Evolutionary conservation across 192 early-diverging fungal species (phyloP).

Genomic region (Coemansia asiatica): DNA sequence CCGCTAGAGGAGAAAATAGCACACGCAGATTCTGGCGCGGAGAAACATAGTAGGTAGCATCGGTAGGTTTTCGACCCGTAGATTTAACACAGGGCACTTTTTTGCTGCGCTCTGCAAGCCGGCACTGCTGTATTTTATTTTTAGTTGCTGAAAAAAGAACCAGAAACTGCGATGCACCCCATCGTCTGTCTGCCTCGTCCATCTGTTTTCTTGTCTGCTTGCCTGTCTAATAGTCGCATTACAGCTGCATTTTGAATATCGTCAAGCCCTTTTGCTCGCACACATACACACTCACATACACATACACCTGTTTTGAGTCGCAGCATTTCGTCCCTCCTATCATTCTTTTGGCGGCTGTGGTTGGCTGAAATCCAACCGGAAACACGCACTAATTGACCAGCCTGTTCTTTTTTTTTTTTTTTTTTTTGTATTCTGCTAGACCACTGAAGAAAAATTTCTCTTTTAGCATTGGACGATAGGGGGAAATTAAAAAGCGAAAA

Average conservation of each 20-base stretch:
- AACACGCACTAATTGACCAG: background rate
- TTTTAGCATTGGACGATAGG: background rate
- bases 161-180: background rate
- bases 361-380: background rate
- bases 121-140: background rate
- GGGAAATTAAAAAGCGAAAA: background rate
- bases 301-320: too few relatives aligned
- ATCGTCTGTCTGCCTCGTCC: background rate
- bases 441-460: background rate
- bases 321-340: too few relatives aligned
- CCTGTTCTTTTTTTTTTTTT: background rate
- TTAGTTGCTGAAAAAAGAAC: background rate
- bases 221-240: background rate
- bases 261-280: background rate
- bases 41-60: background rate
- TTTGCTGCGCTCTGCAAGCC: background rate
- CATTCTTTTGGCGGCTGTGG: background rate
- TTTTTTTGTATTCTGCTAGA: background rate
- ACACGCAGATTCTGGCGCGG: slow-evolving; percentile 1
- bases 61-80: background rate
- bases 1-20: background rate
- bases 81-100: background rate
- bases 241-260: background rate
- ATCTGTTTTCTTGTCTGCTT: background rate
- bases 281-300: background rate